Conservation (phyloP, 1,284 basidiomycete species). For the Microbotryum saponariae region DNA sequence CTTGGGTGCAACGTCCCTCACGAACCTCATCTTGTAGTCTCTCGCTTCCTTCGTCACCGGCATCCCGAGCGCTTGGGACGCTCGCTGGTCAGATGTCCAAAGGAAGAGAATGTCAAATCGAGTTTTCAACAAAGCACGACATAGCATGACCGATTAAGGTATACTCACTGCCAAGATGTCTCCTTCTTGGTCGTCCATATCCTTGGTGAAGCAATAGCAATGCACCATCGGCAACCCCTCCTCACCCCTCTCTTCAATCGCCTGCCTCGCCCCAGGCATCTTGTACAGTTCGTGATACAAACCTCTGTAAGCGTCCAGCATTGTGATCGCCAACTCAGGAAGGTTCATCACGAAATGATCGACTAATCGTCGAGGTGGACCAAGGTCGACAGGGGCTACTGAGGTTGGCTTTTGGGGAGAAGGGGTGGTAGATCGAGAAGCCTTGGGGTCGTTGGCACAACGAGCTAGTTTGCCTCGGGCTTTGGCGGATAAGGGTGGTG, state of each 20-base stretch:
- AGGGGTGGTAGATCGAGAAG: not conserved
- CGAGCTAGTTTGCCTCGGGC: slow-evolving; percentile 41
- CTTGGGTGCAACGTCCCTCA: slow-evolving; percentile 87
- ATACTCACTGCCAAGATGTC: slow-evolving; percentile 70
- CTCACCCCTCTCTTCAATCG: slow-evolving; percentile 28
- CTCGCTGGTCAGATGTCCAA: slow-evolving; percentile 51
- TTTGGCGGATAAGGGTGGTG: slow-evolving; percentile 48
- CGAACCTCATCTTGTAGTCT: slow-evolving; percentile 57
- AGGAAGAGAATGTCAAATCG: not conserved
- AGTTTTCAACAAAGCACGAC: not conserved
- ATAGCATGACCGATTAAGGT: not conserved
- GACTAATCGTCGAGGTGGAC: slow-evolving; percentile 47
- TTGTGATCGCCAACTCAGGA: slow-evolving; percentile 81
- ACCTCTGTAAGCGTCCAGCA: slow-evolving; percentile 80
- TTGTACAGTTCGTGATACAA: slow-evolving; percentile 48
- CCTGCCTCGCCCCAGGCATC: slow-evolving; percentile 39
- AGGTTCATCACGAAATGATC: slow-evolving; percentile 96
- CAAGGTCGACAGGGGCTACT: slow-evolving; percentile 1
- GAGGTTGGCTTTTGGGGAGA: not conserved
- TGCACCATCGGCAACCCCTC: slow-evolving; percentile 72
- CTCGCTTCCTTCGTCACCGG: slow-evolving; percentile 50
- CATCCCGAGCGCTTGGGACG: slow-evolving; percentile 58
- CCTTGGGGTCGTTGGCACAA: not conserved
- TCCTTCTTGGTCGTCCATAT: slow-evolving; percentile 62
- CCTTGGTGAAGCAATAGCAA: slow-evolving; percentile 92